Evolutionary conservation across 2,329 filamentous ascomycete genomes (phyloP).

Genomic region (Lasiodiplodia sp.): DNA sequence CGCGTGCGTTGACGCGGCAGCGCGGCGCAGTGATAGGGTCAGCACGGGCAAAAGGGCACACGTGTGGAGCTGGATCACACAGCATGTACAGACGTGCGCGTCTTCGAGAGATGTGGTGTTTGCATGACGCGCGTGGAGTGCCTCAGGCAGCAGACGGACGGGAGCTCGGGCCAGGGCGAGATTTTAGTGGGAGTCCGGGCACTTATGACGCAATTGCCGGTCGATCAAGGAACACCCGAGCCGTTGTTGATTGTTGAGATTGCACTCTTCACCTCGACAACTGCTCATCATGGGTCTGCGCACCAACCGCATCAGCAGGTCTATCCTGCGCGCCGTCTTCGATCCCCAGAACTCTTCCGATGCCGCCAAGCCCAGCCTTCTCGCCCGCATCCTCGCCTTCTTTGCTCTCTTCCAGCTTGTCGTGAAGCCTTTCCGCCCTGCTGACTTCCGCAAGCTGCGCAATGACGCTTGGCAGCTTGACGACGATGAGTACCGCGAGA

Average conservation of each 20-base stretch:
- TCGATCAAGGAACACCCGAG: slow-evolving; percentile 4
- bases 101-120: slow-evolving; percentile 12
- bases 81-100: background rate
- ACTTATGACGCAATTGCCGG: slow-evolving; percentile 13
- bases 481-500: slow-evolving; percentile 62
- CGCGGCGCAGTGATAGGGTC: background rate
- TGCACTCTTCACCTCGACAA: background rate
- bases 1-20: background rate
- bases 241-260: background rate
- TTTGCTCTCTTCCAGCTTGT: slow-evolving; percentile 62
- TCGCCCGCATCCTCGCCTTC: slow-evolving; percentile 59
- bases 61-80: background rate
- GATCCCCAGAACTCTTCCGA: slow-evolving; percentile 32
- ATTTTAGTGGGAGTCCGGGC: background rate
- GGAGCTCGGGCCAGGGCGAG: slow-evolving; percentile 4
- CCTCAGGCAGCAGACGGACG: background rate
- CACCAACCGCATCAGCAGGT: slow-evolving; percentile 46
- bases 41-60: background rate
- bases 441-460: slow-evolving; percentile 61
- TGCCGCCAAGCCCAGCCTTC: slow-evolving; percentile 37
- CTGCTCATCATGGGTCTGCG: slow-evolving; percentile 42
- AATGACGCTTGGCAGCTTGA: slow-evolving; percentile 60
- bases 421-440: slow-evolving; percentile 55
- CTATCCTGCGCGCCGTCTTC: slow-evolving; percentile 48
- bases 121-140: slow-evolving; percentile 6